Evolutionary conservation across 73 alveolate species (phyloP).

Genomic region (Blepharisma japonicum): DNA sequence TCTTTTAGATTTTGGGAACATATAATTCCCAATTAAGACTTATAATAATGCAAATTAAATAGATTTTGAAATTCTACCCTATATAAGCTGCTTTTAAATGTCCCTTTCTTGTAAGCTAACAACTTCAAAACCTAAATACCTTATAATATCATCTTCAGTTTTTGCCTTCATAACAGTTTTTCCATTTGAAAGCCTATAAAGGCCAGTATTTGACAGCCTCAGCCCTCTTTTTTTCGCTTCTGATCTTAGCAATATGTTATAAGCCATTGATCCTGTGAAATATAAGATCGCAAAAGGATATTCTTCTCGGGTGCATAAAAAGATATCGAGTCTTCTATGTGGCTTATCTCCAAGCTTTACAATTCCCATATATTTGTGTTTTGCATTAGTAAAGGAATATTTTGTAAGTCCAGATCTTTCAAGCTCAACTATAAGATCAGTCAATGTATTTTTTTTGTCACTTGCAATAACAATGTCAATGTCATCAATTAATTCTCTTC

Average conservation of each 20-base stretch:
- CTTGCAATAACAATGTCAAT: constrained; percentile 87
- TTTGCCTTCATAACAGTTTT: constrained; percentile 62
- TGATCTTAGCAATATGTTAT: constrained; percentile 85
- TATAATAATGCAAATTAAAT: no score
- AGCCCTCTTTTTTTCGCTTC: constrained; percentile 82
- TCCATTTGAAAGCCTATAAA: constrained; percentile 47
- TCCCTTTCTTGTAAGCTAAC: constrained; percentile 86
- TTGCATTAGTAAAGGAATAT: constrained; percentile 44
- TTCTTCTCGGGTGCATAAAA: constrained; percentile 57
- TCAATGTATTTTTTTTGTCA: constrained; percentile 58
- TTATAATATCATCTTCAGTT: constrained; percentile 87
- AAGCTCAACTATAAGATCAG: constrained; percentile 32
- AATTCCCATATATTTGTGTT: constrained; percentile 72
- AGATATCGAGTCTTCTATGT: constrained; percentile 74
- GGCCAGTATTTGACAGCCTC: constrained; percentile 68
- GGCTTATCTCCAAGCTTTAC: constrained; percentile 47
- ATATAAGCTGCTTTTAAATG: no score
- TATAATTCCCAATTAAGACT: no score
- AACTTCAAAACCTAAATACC: constrained; percentile 64
- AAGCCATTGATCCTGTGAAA: constrained; percentile 93
- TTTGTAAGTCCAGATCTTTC: constrained; percentile 53
- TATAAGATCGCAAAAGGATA: constrained; percentile 89
- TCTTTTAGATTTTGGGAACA: no score
- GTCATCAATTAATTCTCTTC: constrained; percentile 90
- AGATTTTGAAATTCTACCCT: no score